A percentile compares a stretch with the other conserved stretches of the same genome.
Evolutionary conservation across 768 basidiomycete genomes (phyloP).

Genomic region (Trametes sanguinea): DNA sequence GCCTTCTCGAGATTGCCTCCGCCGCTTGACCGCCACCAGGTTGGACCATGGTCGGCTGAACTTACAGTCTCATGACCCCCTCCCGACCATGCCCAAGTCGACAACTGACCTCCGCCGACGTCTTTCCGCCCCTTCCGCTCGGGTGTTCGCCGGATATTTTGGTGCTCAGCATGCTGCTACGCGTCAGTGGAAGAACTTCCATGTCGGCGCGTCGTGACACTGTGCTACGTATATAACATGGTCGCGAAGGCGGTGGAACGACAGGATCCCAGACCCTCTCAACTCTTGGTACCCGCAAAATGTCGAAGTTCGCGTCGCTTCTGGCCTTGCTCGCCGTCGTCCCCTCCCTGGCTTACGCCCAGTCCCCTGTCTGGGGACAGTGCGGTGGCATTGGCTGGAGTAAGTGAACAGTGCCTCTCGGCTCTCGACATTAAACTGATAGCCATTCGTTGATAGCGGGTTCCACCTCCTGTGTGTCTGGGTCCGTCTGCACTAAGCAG

Average conservation of each 20-base stretch:
- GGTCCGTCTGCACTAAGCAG: slow-evolving; percentile 32
- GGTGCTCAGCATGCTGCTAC: slow-evolving; percentile 12
- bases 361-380: slow-evolving; percentile 48
- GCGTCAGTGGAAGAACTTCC: slow-evolving; percentile 5
- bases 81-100: background rate
- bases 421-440: background rate
- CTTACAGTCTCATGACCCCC: slow-evolving; percentile 17
- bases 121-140: slow-evolving; percentile 32
- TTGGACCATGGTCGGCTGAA: slow-evolving; percentile 19
- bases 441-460: slow-evolving; percentile 26
- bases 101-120: slow-evolving; percentile 32
- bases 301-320: slow-evolving; percentile 51
- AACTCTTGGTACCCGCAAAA: slow-evolving; percentile 25
- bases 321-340: slow-evolving; percentile 43
- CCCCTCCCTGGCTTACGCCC: slow-evolving; percentile 47
- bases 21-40: slow-evolving; percentile 4
- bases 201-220: background rate
- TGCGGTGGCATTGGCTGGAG: slow-evolving; percentile 57
- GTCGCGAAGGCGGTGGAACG: background rate
- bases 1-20: slow-evolving; percentile 11
- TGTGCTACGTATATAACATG: slow-evolving; percentile 22
- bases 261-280: slow-evolving; percentile 23
- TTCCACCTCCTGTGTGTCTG: slow-evolving; percentile 36
- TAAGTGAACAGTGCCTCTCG: slow-evolving; percentile 32
- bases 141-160: slow-evolving; percentile 34